Conservation (phyloP, 805 yeast species). For the Ogataea methylovora region DNA sequence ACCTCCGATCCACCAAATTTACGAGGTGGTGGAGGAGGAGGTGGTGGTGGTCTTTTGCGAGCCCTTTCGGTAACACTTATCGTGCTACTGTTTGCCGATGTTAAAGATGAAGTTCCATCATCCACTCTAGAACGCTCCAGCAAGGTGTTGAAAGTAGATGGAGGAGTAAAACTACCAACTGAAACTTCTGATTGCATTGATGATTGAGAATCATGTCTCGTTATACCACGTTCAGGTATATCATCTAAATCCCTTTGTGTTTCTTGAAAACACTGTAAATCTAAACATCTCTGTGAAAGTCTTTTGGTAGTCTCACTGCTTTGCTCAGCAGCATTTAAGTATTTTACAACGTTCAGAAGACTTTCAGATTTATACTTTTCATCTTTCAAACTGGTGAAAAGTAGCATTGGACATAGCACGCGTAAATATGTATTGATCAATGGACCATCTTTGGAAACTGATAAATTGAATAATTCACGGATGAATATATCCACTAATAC, state of each 20-base stretch:
- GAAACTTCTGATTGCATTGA: background rate
- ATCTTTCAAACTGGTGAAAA: constrained; percentile 51
- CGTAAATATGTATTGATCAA: constrained; percentile 66
- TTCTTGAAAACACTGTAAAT: constrained; percentile 11
- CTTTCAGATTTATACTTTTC: constrained; percentile 54
- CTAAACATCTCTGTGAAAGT: constrained; percentile 31
- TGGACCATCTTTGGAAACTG: constrained; percentile 44
- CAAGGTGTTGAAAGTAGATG: too few species aligned
- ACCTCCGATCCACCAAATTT: constrained; percentile 9
- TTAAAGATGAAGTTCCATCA: background rate
- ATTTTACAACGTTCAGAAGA: constrained; percentile 41
- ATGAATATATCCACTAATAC: constrained; percentile 79
- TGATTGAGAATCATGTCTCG: background rate
- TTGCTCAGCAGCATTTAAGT: constrained; percentile 34
- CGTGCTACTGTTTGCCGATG: background rate
- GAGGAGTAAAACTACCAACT: too few species aligned
- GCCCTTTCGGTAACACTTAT: too few species aligned
- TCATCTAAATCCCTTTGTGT: background rate
- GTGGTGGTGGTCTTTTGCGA: background rate
- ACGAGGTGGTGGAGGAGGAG: constrained; percentile 14
- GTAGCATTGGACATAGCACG: constrained; percentile 64
- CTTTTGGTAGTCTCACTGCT: constrained; percentile 31
- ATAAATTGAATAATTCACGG: constrained; percentile 67
- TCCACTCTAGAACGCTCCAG: too few species aligned
- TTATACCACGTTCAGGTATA: background rate